phyloP scores from a whole-genome alignment of 78 protist species.

The slime mould (Dictyostelium discoideum) region DNA sequence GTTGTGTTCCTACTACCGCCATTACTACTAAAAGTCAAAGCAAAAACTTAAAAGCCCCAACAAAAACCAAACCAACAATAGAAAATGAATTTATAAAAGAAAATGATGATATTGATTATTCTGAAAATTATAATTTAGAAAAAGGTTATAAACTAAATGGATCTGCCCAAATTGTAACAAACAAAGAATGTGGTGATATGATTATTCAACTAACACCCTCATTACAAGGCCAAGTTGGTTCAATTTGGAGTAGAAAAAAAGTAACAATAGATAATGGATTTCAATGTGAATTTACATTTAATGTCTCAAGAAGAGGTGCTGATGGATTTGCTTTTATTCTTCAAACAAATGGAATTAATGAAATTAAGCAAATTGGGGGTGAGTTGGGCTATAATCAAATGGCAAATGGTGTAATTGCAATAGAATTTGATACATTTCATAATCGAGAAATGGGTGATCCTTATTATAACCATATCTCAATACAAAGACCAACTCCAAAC shows the following conservation, averaged over 20 bases:
- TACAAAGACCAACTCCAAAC: neutral
- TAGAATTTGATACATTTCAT: neutral
- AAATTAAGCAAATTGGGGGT: neutral
- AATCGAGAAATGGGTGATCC: neutral
- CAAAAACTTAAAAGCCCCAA: neutral
- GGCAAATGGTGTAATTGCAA: neutral
- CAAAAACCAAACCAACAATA: neutral
- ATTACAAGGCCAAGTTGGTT: neutral
- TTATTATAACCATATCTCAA: neutral
- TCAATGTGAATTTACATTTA: neutral
- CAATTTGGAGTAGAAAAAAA: neutral
- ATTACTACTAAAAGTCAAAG: too few relatives aligned
- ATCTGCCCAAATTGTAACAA: neutral
- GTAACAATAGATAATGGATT: neutral
- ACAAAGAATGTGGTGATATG: neutral
- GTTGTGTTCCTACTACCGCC: too few relatives aligned
- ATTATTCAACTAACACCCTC: neutral
- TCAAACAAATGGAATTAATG: neutral
- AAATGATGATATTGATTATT: neutral
- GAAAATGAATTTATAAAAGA: neutral
- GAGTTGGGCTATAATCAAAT: neutral
- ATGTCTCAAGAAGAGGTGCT: neutral
- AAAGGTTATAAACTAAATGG: neutral
- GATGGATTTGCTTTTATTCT: constrained; percentile 1
- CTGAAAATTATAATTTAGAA: neutral